These are phyloP conservation scores for Apiospora saccharicola DNA, from an alignment of 2,329 filamentous ascomycete species.

Conservation along the genomic window DNA sequence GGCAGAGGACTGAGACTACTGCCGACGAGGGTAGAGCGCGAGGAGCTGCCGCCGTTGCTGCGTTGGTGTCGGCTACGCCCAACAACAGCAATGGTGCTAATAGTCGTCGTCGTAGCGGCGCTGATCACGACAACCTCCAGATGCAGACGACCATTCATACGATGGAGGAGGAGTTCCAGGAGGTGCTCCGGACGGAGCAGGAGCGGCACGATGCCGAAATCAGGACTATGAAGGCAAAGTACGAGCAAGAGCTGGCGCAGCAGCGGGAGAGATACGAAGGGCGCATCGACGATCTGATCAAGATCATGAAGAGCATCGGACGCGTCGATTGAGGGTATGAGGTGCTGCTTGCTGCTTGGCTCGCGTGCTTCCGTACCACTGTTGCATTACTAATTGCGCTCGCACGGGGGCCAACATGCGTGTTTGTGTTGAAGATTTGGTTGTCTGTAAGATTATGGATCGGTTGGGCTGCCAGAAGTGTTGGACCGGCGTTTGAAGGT, in stretches of 20 bases:
- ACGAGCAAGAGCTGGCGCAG: conserved; percentile 27
- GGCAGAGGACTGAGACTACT: background rate
- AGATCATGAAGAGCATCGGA: conserved; percentile 26
- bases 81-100: background rate
- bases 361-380: background rate
- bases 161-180: conserved; percentile 32
- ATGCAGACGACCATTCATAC: conserved; percentile 23
- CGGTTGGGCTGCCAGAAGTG: background rate
- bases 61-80: background rate
- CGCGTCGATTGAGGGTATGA: background rate
- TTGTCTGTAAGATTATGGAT: background rate
- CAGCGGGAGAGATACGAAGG: conserved; percentile 29
- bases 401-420: background rate
- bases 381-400: background rate
- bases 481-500: background rate
- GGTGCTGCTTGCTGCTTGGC: background rate
- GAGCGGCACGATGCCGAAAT: conserved; percentile 28
- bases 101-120: background rate
- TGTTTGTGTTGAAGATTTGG: background rate
- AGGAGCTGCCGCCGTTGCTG: background rate
- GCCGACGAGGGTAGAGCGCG: background rate
- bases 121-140: conserved; percentile 14
- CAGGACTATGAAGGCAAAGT: conserved; percentile 22
- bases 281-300: conserved; percentile 30
- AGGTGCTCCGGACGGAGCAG: conserved; percentile 27